These are phyloP conservation scores for Hortiboletus flavorubellus DNA, from an alignment of 768 basidiomycete species.

Conservation along the genomic window DNA sequence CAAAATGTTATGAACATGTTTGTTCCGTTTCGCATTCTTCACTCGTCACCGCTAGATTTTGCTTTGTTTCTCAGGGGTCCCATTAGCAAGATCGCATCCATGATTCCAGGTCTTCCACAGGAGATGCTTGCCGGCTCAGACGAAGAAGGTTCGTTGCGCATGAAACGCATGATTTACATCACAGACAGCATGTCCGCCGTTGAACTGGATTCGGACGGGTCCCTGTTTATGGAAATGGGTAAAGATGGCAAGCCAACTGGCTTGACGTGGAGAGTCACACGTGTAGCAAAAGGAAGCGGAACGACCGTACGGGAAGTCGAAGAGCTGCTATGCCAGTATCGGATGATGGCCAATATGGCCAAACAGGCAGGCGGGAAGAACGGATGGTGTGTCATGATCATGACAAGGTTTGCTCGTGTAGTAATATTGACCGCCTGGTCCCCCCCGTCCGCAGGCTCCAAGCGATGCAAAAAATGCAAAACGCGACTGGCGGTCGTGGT, in stretches of 20 bases:
- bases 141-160: slow-evolving; percentile 83
- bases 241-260: slow-evolving; percentile 82
- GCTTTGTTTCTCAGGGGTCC: slow-evolving; percentile 70
- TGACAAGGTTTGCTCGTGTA: neutral
- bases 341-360: slow-evolving; percentile 99
- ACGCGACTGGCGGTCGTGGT: slow-evolving; percentile 80
- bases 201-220: slow-evolving; percentile 95
- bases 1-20: slow-evolving; percentile 98
- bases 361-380: slow-evolving; percentile 98
- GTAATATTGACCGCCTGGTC: slow-evolving; percentile 3
- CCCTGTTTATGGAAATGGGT: slow-evolving; percentile 79
- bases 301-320: slow-evolving; percentile 98
- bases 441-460: slow-evolving; percentile 52
- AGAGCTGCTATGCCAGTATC: slow-evolving; percentile 92
- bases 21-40: slow-evolving; percentile 26
- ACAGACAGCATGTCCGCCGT: slow-evolving; percentile 94
- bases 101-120: slow-evolving; percentile 96
- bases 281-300: slow-evolving; percentile 91
- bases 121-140: slow-evolving; percentile 89
- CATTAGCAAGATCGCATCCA: slow-evolving; percentile 95
- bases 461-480: slow-evolving; percentile 92
- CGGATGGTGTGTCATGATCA: slow-evolving; percentile 60
- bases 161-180: slow-evolving; percentile 99
- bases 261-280: slow-evolving; percentile 86
- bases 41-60: slow-evolving; percentile 6